Conservation (phyloP, 2,329 filamentous ascomycete genomes). For the Davidsoniella virescens region DNA sequence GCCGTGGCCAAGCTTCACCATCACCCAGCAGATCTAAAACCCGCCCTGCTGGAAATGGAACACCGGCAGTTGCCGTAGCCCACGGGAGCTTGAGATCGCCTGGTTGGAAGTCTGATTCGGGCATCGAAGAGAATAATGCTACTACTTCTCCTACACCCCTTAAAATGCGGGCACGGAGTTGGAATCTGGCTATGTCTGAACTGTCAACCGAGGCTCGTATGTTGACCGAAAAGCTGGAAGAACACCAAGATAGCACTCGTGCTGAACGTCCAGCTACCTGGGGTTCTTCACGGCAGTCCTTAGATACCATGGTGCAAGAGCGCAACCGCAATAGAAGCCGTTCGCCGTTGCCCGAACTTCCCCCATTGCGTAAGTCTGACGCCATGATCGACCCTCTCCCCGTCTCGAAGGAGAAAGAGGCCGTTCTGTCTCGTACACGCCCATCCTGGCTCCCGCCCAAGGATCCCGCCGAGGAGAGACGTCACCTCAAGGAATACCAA, state of each 20-base stretch:
- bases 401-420: conserved; percentile 74
- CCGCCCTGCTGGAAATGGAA: conserved; percentile 46
- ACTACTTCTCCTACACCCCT: conserved; percentile 23
- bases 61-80: conserved; percentile 40
- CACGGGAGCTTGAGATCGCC: conserved; percentile 45
- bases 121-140: conserved; percentile 17
- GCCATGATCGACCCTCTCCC: conserved; percentile 75
- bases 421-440: conserved; percentile 61
- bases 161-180: conserved; percentile 51
- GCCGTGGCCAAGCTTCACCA: conserved; percentile 10
- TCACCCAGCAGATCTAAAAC: conserved; percentile 22
- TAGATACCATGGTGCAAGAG: conserved; percentile 13
- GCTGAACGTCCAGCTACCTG: conserved; percentile 15
- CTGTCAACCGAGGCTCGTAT: conserved; percentile 58
- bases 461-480: conserved; percentile 77
- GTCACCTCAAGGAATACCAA: conserved; percentile 73
- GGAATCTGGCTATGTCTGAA: conserved; percentile 53
- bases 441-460: conserved; percentile 78
- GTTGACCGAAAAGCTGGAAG: conserved; percentile 65
- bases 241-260: conserved; percentile 45
- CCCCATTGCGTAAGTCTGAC: conserved; percentile 54
- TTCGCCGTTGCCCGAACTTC: conserved; percentile 47
- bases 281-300: conserved; percentile 13
- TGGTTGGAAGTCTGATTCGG: conserved; percentile 32
- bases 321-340: conserved; percentile 19